Evolutionary conservation across 441 rosid species (phyloP), one percentile per base, ranked within the genome.

Genomic region (Kokia cookei): DNA sequence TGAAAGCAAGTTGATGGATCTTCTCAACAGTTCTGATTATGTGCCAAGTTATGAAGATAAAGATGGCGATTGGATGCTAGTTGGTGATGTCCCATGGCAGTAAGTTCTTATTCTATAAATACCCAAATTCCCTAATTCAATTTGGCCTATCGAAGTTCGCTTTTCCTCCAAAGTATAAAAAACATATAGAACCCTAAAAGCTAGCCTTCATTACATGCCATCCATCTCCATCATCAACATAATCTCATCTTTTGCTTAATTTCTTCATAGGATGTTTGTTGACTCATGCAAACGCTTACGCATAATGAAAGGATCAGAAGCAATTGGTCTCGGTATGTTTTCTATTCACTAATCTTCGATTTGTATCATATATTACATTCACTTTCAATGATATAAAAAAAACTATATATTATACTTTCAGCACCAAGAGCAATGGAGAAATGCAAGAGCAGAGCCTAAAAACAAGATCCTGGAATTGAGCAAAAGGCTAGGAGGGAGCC

Each of bases 81-180:
- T 93, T 53, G 98, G 98, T 12, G 98, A 93, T 86, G 98, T 93
- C 82, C 98, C 96, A 65, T 94, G 98, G 98, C 89, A 84, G 98
- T 94, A 84, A 80, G 97, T 87, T 80, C 68, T 40, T 24, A 55
- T 54, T 10, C 35, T 24, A 57, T 60, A 26, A 53, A 66, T 14
- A 2, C 14, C 17, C 24, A 4, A 3, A n/a, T 45, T 63, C 67
- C 48, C 48, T 17, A 43, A 43, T 11, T 43, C 37, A 43, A 43
- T 43, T 40, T 14, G 9, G 37, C 37, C 1, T 5, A 32, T 32
- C 5, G 37, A 32, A 32, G 37, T 32, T 32, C 7, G 37, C 37
- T 32, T 32, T 32, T 32, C 37, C 7, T 6, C 37, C 37, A 32
- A 32, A 32, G 37, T 32, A 32, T 3, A 32, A 32, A 32, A 32